These are phyloP conservation scores for Xanthoconium separans DNA, from an alignment of 1,284 basidiomycete genomes.

Conservation along the genomic window DNA sequence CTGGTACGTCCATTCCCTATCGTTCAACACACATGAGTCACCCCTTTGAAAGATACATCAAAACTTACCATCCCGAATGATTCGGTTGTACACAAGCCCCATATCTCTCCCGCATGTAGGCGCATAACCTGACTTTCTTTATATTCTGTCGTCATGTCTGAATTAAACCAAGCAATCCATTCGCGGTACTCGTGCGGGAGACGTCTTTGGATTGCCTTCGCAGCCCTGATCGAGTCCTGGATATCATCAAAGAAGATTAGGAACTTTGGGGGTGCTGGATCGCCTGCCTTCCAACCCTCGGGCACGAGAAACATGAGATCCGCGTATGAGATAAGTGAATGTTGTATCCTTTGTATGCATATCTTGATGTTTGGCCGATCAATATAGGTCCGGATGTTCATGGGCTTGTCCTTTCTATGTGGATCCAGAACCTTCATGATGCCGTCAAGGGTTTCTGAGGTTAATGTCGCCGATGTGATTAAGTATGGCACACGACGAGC, in stretches of 20 bases:
- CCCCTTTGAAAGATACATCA: background rate
- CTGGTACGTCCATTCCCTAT: conserved; percentile 6
- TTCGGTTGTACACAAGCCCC: background rate
- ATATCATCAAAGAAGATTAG: conserved; percentile 4
- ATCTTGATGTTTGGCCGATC: background rate
- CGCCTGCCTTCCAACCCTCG: background rate
- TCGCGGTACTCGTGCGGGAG: background rate
- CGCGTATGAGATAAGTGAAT: background rate
- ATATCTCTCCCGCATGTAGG: background rate
- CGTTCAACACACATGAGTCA: background rate
- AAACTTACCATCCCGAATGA: conserved; percentile 6
- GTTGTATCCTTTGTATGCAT: background rate
- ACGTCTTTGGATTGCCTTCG: background rate
- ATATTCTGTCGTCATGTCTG: background rate
- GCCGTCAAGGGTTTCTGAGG: background rate
- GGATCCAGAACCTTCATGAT: background rate
- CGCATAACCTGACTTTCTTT: background rate
- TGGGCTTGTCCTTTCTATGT: background rate
- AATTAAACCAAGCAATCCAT: background rate
- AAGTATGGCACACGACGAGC: background rate
- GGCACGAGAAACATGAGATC: background rate
- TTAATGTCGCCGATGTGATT: background rate
- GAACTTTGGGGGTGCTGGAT: background rate
- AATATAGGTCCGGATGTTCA: background rate
- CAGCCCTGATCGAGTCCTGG: background rate